phyloP scores from a whole-genome alignment of 164 flowering plant species.

The Liriodendron chinense region DNA sequence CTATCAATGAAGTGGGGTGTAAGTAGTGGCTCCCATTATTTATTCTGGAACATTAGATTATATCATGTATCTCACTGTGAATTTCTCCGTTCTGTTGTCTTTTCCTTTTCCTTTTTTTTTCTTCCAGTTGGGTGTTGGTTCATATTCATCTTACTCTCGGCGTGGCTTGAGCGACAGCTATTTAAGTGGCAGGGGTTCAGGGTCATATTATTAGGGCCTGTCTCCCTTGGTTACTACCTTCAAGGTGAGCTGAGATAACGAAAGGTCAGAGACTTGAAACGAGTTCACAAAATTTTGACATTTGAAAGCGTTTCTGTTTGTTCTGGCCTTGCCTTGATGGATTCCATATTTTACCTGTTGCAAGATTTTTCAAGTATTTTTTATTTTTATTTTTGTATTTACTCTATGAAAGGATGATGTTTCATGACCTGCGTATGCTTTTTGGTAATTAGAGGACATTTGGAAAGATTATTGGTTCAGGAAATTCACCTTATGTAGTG shows the following conservation, averaged over 20 bases:
- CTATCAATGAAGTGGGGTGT: too few relatives aligned
- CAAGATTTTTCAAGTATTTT: background rate
- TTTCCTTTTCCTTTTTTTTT: background rate
- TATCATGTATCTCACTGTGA: background rate
- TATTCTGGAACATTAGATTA: background rate
- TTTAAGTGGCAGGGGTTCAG: constrained; percentile 61
- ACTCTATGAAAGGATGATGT: constrained; percentile 8
- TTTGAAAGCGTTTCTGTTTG: background rate
- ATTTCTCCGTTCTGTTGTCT: background rate
- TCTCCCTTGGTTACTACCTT: constrained; percentile 4
- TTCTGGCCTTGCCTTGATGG: background rate
- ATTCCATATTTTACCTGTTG: background rate
- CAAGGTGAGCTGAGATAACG: constrained; percentile 1
- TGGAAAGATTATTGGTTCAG: background rate
- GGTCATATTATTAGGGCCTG: constrained; percentile 74
- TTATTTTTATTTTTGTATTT: background rate
- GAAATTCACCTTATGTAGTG: constrained; percentile 5
- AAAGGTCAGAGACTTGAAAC: constrained; percentile 1
- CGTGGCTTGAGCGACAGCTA: constrained; percentile 72
- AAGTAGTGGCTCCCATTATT: background rate
- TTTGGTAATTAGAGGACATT: background rate
- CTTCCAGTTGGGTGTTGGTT: constrained; percentile 64
- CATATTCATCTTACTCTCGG: constrained; percentile 76
- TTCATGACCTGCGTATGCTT: background rate
- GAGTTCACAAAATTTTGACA: constrained; percentile 1